phyloP scores from a whole-genome alignment of 495 filamentous ascomycete genomes.

The Terfezia claveryi region DNA sequence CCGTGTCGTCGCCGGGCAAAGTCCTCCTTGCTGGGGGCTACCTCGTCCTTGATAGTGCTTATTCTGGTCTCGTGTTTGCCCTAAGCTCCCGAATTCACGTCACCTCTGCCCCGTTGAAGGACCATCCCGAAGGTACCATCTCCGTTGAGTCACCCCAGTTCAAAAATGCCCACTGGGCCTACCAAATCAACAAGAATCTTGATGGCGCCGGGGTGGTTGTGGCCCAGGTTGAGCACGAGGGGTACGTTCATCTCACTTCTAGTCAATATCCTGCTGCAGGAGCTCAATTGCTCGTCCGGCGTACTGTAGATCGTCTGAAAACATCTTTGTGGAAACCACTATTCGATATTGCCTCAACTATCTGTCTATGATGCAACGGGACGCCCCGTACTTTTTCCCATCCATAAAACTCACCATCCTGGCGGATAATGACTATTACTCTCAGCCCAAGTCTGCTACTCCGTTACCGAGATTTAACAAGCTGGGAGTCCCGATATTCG shows the following conservation, averaged over 20 bases:
- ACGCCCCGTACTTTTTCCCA: constrained; percentile 24
- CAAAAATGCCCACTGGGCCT: constrained; percentile 62
- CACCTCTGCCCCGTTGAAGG: constrained; percentile 31
- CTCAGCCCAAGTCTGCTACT: constrained; percentile 33
- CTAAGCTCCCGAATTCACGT: constrained; percentile 84
- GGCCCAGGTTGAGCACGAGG: constrained; percentile 38
- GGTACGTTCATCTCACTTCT: constrained; percentile 31
- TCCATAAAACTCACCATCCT: constrained; percentile 63
- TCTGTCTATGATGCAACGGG: constrained; percentile 33
- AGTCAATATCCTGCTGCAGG: background rate
- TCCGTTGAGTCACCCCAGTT: constrained; percentile 79
- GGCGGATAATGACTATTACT: constrained; percentile 94
- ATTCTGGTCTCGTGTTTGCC: constrained; percentile 80
- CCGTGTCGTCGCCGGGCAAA: constrained; percentile 85
- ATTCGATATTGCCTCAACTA: constrained; percentile 76
- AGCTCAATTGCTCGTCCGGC: no score
- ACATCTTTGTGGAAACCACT: constrained; percentile 79
- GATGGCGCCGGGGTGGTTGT: constrained; percentile 49
- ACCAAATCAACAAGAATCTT: constrained; percentile 40
- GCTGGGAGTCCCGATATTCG: constrained; percentile 50
- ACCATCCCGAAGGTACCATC: constrained; percentile 23
- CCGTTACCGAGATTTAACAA: constrained; percentile 39
- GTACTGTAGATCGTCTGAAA: constrained; percentile 24
- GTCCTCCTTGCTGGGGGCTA: constrained; percentile 89
- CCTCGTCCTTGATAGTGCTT: constrained; percentile 70